These are phyloP conservation scores for Colletotrichum echinochloae DNA, from an alignment of 2,329 filamentous ascomycete species.

Conservation along the genomic window DNA sequence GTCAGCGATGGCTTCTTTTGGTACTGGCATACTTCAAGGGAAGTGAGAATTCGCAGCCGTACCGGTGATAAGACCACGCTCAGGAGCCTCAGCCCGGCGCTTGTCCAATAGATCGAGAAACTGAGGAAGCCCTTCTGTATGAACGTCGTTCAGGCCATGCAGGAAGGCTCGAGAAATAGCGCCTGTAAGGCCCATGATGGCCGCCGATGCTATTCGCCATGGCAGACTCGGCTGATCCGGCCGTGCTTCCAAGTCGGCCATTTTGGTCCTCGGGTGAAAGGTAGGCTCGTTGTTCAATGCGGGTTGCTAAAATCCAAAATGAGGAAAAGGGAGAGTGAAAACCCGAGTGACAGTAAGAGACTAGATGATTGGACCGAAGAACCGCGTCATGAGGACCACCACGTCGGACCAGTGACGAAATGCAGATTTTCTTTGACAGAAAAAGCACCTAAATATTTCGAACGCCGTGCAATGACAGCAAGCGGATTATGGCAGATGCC, in stretches of 20 bases:
- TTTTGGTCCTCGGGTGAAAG: neutral
- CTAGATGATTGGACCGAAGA: conserved; percentile 7
- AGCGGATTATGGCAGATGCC: conserved; percentile 1
- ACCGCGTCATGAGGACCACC: conserved; percentile 19
- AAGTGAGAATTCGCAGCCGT: neutral
- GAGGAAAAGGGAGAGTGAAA: conserved; percentile 13
- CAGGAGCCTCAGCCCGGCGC: conserved; percentile 72
- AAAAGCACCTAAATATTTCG: neutral
- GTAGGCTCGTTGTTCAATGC: neutral
- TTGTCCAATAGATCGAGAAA: conserved; percentile 83
- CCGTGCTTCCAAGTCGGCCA: conserved; percentile 32
- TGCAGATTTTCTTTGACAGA: neutral
- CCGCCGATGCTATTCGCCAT: conserved; percentile 80
- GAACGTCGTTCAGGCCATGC: conserved; percentile 77
- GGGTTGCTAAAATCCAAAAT: neutral
- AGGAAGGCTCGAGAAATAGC: conserved; percentile 80
- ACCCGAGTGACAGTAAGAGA: conserved; percentile 9
- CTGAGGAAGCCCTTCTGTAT: conserved; percentile 79
- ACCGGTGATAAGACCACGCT: conserved; percentile 83
- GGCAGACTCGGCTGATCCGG: conserved; percentile 66
- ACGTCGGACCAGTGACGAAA: neutral
- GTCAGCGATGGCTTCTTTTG: conserved; percentile 17
- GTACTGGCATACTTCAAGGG: neutral
- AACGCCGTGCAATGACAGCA: neutral
- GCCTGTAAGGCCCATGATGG: conserved; percentile 80